These are phyloP conservation scores for Citrullus colocynthis DNA, from an alignment of 306 rosid species.

Conservation along the genomic window DNA sequence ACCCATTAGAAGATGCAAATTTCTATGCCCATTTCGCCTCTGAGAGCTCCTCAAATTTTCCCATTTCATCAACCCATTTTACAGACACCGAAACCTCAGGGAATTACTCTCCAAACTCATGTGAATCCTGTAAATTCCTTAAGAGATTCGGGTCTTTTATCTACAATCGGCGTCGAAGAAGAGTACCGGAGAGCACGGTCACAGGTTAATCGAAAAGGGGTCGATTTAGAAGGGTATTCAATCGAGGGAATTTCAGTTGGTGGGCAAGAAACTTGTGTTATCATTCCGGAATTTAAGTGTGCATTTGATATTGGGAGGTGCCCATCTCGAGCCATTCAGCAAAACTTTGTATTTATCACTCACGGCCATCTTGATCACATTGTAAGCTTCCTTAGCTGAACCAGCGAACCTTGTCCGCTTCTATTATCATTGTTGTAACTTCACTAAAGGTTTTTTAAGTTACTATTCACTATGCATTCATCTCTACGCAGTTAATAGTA, in stretches of 20 bases:
- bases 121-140: slow-evolving; percentile 23
- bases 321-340: slow-evolving; percentile 78
- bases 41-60: slow-evolving; percentile 36
- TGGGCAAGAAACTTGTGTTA: slow-evolving; percentile 85
- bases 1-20: slow-evolving; percentile 32
- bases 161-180: slow-evolving; percentile 68
- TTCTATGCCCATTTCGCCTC: slow-evolving; percentile 30
- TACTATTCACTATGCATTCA: neutral
- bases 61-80: slow-evolving; percentile 37
- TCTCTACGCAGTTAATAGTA: neutral
- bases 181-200: slow-evolving; percentile 73
- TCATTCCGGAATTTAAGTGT: slow-evolving; percentile 78
- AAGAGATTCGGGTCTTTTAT: slow-evolving; percentile 46
- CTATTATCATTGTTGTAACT: neutral
- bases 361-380: slow-evolving; percentile 98
- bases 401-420: neutral
- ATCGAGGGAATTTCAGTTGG: slow-evolving; percentile 84
- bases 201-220: slow-evolving; percentile 63
- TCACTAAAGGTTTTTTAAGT: neutral
- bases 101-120: slow-evolving; percentile 25
- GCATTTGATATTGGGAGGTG: slow-evolving; percentile 88
- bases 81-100: slow-evolving; percentile 20
- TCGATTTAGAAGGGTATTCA: slow-evolving; percentile 62
- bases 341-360: slow-evolving; percentile 69
- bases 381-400: slow-evolving; percentile 35